These are phyloP conservation scores for Taphrina sp. DNA, from an alignment of 1,139 yeast genomes.

Conservation along the genomic window DNA sequence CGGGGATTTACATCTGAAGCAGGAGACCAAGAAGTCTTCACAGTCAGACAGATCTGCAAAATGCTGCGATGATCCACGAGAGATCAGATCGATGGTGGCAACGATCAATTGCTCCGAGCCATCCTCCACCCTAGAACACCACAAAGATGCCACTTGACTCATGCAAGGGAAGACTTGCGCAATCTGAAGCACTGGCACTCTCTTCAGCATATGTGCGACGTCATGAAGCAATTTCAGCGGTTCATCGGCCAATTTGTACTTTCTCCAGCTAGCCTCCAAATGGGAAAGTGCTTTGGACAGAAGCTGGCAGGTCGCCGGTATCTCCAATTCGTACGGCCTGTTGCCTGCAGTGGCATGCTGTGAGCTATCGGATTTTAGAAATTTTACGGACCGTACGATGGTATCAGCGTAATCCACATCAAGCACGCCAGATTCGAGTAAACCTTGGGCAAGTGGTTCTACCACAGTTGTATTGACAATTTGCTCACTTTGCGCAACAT, in stretches of 20 bases:
- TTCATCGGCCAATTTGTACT: constrained; percentile 3
- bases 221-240: neutral
- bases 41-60: neutral
- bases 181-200: neutral
- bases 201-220: constrained; percentile 1
- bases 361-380: neutral
- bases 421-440: neutral
- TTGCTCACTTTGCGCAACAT: neutral
- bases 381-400: neutral
- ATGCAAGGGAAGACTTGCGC: neutral
- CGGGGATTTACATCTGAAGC: neutral
- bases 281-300: neutral
- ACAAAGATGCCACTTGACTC: neutral
- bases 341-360: neutral
- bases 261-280: constrained; percentile 2
- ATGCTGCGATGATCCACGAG: neutral
- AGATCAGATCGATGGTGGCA: neutral
- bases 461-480: neutral
- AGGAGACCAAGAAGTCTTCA: neutral
- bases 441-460: neutral
- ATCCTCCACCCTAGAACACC: constrained; percentile 1
- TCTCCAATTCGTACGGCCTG: neutral
- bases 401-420: constrained; percentile 1
- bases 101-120: constrained; percentile 5
- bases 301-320: neutral